Base-by-base conservation (phyloP, 2,329 filamentous ascomycete species). In the Sclerotinia glacialis region DNA sequence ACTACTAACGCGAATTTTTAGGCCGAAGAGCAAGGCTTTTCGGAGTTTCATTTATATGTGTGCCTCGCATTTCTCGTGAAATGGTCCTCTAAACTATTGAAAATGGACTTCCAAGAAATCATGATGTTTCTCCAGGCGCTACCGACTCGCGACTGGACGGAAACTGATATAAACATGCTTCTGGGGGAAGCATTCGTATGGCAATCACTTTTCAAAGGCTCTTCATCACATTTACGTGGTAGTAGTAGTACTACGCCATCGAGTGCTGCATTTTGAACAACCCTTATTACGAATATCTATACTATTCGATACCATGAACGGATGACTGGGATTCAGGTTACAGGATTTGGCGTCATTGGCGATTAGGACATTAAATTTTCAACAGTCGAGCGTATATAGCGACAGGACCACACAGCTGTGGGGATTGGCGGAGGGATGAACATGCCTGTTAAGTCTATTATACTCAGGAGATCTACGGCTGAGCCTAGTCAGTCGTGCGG, bases 121-220 rank as follows among this genome's bases (percentile, higher is more conserved):
- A 97, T 99, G 93, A 99, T 99, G 94, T 99, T 99, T 76, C 81
- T 99, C 65, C 95, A 99, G 79, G 91, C 92, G 54, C 81, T 99
- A 67, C 95, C 96, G 3, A 99, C 96, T 8, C 89, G 90, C 72
- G 86, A 89, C 65, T 99, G 95, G 95, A 97, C 92, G 1, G 95
- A 97, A 77, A 98, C 98, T 80, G 95, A 99, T 76, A 96, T 99
- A 74, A 95, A 98, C 78, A 84, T 99, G 67, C 82, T 99, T 65
- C 83, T 99, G 53, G 97, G 93, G 76, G 95, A 99, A 80, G 95
- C 95, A 3, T 99, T 95, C 74, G 97, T 99, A 71, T 99, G 95
- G 96, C 93, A 99, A 80, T 97, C 92, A 76, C 82, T 99, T 54
- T 99, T 97, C 80, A 93, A 96, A 74, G 94, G 94, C 60, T 97